These are phyloP conservation scores for Thraustochytrium sp. DNA, from an alignment of 352 stramenopile species.

Conservation along the genomic window DNA sequence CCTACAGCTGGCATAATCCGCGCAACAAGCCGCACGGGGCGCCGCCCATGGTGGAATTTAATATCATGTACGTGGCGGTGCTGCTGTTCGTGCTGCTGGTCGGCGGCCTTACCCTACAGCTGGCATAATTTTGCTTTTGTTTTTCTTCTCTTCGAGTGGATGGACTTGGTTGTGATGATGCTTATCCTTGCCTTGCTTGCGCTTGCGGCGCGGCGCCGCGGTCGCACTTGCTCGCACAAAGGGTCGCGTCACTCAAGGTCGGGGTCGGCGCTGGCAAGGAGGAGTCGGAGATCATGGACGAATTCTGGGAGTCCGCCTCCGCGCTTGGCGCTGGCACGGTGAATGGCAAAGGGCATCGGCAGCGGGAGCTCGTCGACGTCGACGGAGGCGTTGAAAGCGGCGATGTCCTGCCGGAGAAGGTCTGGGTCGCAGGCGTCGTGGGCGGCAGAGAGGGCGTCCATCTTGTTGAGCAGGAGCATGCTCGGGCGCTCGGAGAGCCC, in stretches of 20 bases:
- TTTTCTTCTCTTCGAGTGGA: too few relatives aligned
- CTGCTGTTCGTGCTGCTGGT: not conserved
- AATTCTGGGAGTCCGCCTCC: not conserved
- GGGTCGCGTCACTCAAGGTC: too few relatives aligned
- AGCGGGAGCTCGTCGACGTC: not conserved
- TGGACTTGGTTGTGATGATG: too few relatives aligned
- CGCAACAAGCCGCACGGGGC: not conserved
- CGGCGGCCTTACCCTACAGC: not conserved
- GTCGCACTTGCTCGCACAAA: too few relatives aligned
- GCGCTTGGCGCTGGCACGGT: not conserved
- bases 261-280: not conserved
- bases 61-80: slow-evolving; percentile 4
- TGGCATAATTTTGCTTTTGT: too few relatives aligned
- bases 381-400: not conserved
- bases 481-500: slow-evolving; percentile 15
- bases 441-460: not conserved
- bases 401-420: not conserved
- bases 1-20: not conserved
- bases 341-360: not conserved
- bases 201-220: too few relatives aligned
- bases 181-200: too few relatives aligned
- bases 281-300: slow-evolving; percentile 4
- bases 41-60: not conserved
- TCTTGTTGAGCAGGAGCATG: slow-evolving; percentile 41
- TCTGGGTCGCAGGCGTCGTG: not conserved